A percentile compares a stretch with the other conserved stretches of the same genome.
Evolutionary conservation across 2,329 filamentous ascomycete species (phyloP).

Genomic region (Fusarium sp.): DNA sequence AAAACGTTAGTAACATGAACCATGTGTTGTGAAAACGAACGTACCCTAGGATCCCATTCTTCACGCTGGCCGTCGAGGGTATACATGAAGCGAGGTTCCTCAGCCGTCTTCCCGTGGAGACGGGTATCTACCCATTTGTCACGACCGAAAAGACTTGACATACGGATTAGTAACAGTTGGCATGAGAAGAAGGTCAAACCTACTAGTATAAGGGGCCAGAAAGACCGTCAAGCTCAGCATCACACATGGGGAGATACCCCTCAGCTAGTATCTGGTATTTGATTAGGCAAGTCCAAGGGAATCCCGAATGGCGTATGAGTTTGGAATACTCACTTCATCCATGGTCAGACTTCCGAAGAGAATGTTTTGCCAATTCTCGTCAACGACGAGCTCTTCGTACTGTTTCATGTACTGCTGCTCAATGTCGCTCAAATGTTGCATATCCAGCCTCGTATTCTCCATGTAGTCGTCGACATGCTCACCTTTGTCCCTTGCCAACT

Average conservation of each 20-base stretch:
- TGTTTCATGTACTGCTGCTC: slow-evolving; percentile 42
- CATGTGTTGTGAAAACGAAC: background rate
- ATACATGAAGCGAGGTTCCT: slow-evolving; percentile 35
- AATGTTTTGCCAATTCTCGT: slow-evolving; percentile 53
- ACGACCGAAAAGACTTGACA: slow-evolving; percentile 30
- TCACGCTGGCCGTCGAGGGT: slow-evolving; percentile 40
- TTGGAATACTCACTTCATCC: slow-evolving; percentile 47
- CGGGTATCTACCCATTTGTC: slow-evolving; percentile 29
- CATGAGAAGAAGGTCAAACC: background rate
- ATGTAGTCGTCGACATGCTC: slow-evolving; percentile 44
- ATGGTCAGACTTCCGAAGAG: slow-evolving; percentile 52
- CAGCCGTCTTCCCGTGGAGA: background rate
- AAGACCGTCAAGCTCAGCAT: slow-evolving; percentile 29
- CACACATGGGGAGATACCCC: slow-evolving; percentile 44
- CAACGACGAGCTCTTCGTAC: slow-evolving; percentile 47
- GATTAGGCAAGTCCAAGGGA: slow-evolving; percentile 4
- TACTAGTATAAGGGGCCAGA: slow-evolving; percentile 47
- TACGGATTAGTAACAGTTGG: background rate
- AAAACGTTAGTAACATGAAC: background rate
- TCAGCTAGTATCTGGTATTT: slow-evolving; percentile 43
- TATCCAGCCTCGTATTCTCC: slow-evolving; percentile 21
- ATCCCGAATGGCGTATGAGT: background rate
- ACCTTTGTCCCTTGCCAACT: slow-evolving; percentile 22
- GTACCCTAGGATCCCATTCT: slow-evolving; percentile 48
- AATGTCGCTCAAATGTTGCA: slow-evolving; percentile 16